Evolutionary conservation across 2,329 filamentous ascomycete species (phyloP), one percentile per base, ranked within the genome.

Genomic region (Albifimbria verrucaria): DNA sequence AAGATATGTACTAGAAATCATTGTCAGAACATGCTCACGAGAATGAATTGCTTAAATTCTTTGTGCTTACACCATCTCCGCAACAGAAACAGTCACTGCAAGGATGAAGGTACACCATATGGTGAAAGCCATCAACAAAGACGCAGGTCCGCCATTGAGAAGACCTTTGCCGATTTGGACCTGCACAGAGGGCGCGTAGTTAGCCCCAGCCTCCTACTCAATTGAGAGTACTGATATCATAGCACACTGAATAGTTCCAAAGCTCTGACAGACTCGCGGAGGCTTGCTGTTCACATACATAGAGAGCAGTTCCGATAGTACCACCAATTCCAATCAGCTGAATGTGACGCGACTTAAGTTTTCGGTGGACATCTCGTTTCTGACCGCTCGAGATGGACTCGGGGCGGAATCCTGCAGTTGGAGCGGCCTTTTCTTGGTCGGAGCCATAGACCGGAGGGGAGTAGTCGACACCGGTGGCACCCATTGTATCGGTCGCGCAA

Each of bases 61-160:
- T 12, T n/a, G 5, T n/a, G 18, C 32, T 39, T 39, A 39, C 32
- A 89, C 87, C 87, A 91, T 90, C 66, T 91, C 88, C 12, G 86
- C 85, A 72, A 89, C 82, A 64, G 73, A 79, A 55, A 83, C 72
- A 1, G 80, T 86, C 46, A 86, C 74, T 47, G 79, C 77, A 22
- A 86, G 75, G 58, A 86, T 82, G 42, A 86, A 78, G 39, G 77
- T 76, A 63, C 81, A 85, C 82, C 82, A 87, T 36, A 86, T 70
- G 11, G 77, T 74, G 56, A 86, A 87, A 32, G 82, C 83, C 21
- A 83, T 65, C 52, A 86, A 81, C 23, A 86, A 64, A 55, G 77
- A 81, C 17, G 65, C 81, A 0, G 84, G 84, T 0, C 84, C 84
- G 26, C 83, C 84, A 47, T 81, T 74, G 55, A 85, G 67, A 21